Base-by-base conservation (phyloP, 1,284 basidiomycete genomes). In the Ceratobasidium sp. region DNA sequence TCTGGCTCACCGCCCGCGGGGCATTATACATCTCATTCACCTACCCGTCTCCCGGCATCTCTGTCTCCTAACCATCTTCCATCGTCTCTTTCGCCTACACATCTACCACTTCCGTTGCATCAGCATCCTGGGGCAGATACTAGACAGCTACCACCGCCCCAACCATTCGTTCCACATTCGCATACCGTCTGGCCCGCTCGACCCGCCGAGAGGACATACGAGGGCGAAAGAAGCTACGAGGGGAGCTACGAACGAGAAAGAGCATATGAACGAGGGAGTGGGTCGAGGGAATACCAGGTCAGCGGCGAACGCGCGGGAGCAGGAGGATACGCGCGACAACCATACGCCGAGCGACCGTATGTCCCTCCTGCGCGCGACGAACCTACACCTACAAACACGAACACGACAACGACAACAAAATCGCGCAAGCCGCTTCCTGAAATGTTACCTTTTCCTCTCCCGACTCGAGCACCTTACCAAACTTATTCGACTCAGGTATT, bases 371-470 rank as follows among this genome's bases (percentile, higher is more conserved):
- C 26, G 2, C 59, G 59, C 41, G 59, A 46, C 18, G 61, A 64
- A 50, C 52, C 48, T 8, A 8, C 16, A 89, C 86, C 76, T 89
- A 93, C 41, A 95, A 43, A 28, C 32, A 61, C 41, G 59, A 69
- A 28, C 32, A 36, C 80, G 26, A 39, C 23, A 10, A 53, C 23
- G 23, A 18, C 53, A n/a, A 36, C 34, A 9, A 58, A 70, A 43
- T n/a, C 36, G 21, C 52, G 52, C 8, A 69, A 69, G 21, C 65
- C 65, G 43, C 43, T 45, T n/a, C 43, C 43, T 6, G 53, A 57
- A 30, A 69, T 69, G 52, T n/a, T 69, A 9, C 65, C 65, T n/a
- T 65, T 65, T 65, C 14, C 62, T 21, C 58, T 60, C n/a, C 39
- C 58, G 6, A 18, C 43, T 45, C 43, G 43, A 45, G 30, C 53